Evolutionary conservation across 257 asterid species (phyloP).

Genomic region (Gardenia jasminoides): DNA sequence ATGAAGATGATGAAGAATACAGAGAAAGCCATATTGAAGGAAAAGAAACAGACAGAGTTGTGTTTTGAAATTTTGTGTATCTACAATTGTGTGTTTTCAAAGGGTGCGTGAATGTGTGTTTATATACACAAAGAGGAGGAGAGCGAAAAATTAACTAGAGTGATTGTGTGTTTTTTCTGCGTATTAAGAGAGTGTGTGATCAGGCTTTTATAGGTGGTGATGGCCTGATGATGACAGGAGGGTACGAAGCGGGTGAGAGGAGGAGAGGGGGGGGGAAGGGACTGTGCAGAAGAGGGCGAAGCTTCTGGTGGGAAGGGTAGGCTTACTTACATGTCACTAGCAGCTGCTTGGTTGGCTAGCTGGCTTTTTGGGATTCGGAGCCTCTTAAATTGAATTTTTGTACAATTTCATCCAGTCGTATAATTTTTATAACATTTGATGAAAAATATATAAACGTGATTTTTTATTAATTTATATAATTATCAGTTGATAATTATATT

Average conservation of each 20-base stretch:
- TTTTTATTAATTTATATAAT: no score
- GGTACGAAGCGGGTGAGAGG: background rate
- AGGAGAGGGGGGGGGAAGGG: conserved; percentile 1
- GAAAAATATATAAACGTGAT: no score
- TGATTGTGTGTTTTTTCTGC: background rate
- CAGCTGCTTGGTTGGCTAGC: background rate
- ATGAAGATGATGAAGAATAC: conserved; percentile 25
- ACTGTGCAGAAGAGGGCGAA: conserved; percentile 25
- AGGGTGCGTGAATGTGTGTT: background rate
- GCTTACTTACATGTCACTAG: background rate
- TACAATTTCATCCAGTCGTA: no score
- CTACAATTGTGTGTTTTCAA: background rate
- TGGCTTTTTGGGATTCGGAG: no score
- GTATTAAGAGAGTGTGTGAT: background rate
- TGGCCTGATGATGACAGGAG: background rate
- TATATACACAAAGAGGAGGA: background rate
- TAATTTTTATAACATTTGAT: no score
- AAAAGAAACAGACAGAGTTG: conserved; percentile 22
- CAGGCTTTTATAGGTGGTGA: background rate
- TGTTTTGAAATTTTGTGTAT: background rate
- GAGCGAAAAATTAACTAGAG: background rate
- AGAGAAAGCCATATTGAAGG: conserved; percentile 36
- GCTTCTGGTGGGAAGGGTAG: conserved; percentile 9
- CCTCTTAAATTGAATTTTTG: no score
- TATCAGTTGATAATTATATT: no score